phyloP scores from a whole-genome alignment of 495 filamentous ascomycete genomes.

The Hypomontagnella monticulosa region DNA sequence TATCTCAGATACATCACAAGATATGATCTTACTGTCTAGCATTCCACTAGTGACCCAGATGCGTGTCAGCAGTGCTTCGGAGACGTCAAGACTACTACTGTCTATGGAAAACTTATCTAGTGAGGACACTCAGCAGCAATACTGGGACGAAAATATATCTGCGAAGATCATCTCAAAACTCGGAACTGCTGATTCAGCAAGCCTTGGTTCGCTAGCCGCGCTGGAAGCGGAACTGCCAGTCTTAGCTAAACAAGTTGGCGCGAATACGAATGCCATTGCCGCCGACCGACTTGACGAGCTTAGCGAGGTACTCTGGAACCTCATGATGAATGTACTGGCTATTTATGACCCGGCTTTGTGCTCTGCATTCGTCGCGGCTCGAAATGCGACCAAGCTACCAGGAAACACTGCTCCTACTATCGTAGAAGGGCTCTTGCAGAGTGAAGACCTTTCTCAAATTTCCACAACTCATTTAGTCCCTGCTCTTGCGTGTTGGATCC shows the following conservation, averaged over 20 bases:
- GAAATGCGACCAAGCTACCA: not conserved
- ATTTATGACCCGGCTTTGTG: conserved; percentile 48
- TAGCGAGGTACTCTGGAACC: conserved; percentile 55
- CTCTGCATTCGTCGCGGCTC: conserved; percentile 16
- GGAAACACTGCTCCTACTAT: conserved; percentile 9
- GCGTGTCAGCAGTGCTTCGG: conserved; percentile 51
- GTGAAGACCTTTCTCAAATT: conserved; percentile 40
- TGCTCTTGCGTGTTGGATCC: conserved; percentile 49
- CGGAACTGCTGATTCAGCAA: conserved; percentile 61
- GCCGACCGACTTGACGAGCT: conserved; percentile 59
- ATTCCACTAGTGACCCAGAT: conserved; percentile 56
- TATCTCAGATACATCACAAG: conserved; percentile 33
- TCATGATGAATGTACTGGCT: conserved; percentile 60
- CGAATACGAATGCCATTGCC: conserved; percentile 56
- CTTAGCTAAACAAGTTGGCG: conserved; percentile 64
- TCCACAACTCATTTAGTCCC: conserved; percentile 53
- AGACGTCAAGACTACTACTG: conserved; percentile 50
- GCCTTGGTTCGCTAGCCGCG: conserved; percentile 68
- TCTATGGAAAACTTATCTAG: conserved; percentile 55
- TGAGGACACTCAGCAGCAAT: conserved; percentile 47
- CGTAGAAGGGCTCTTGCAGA: conserved; percentile 10
- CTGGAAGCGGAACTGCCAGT: conserved; percentile 72
- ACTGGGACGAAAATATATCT: conserved; percentile 64
- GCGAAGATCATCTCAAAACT: conserved; percentile 66
- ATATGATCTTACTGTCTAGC: conserved; percentile 57